Conservation (phyloP, 768 basidiomycete species). For the Mycena sanguinolenta region DNA sequence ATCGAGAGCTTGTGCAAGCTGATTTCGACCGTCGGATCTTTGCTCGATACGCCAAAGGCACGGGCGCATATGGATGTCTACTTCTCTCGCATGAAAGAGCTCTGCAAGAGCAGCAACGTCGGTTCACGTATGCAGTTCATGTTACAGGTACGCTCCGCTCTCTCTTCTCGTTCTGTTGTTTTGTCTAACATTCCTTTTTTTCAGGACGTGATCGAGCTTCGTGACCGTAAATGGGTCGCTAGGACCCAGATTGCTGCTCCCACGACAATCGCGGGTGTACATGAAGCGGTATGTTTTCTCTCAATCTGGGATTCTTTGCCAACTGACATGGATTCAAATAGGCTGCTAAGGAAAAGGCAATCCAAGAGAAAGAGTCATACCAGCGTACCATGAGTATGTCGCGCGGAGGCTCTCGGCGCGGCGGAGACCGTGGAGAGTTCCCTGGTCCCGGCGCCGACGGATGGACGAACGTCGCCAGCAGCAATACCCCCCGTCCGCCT, state of each 20-base stretch:
- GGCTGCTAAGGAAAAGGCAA: conserved; percentile 88
- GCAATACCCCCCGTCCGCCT: conserved; percentile 65
- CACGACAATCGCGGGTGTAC: conserved; percentile 89
- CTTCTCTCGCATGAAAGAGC: conserved; percentile 90
- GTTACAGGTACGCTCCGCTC: conserved; percentile 78
- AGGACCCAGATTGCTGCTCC: conserved; percentile 84
- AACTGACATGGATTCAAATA: conserved; percentile 44
- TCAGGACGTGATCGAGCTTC: conserved; percentile 92
- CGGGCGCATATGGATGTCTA: conserved; percentile 92
- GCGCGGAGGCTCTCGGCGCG: conserved; percentile 91
- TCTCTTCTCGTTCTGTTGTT: neutral
- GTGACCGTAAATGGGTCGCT: conserved; percentile 84
- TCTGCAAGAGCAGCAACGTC: conserved; percentile 81
- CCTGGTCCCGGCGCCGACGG: conserved; percentile 81
- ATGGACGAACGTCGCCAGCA: conserved; percentile 81
- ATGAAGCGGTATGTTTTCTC: conserved; percentile 76
- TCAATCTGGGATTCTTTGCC: conserved; percentile 14
- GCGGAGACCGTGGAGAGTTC: conserved; percentile 73
- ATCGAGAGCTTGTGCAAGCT: conserved; percentile 97
- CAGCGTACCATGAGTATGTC: conserved; percentile 83
- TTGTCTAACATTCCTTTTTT: conserved; percentile 21
- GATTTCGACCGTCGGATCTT: conserved; percentile 87
- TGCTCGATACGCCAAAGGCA: conserved; percentile 86
- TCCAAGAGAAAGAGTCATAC: conserved; percentile 69
- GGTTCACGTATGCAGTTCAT: conserved; percentile 94